These are phyloP conservation scores for Xylaria sp. DNA, from an alignment of 2,329 filamentous ascomycete genomes.

Conservation along the genomic window DNA sequence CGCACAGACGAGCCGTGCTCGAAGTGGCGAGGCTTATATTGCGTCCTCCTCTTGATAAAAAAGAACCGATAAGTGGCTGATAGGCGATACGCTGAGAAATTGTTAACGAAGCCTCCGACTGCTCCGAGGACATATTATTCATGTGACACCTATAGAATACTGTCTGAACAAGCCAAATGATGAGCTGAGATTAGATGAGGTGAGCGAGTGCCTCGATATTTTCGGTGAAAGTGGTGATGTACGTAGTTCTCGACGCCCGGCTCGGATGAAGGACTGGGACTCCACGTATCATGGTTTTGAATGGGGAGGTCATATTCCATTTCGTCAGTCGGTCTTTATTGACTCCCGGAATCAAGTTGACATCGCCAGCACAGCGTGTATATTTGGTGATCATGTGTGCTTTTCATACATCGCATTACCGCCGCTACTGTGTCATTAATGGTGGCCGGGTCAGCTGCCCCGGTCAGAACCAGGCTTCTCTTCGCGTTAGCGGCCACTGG, in stretches of 20 bases:
- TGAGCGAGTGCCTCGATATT: neutral
- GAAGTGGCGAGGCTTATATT: too few relatives aligned
- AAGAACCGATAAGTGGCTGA: too few relatives aligned
- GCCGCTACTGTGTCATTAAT: neutral
- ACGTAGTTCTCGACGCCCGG: neutral
- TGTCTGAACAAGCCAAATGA: neutral
- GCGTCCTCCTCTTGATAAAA: too few relatives aligned
- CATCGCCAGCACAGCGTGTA: neutral
- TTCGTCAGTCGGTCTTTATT: too few relatives aligned
- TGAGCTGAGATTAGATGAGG: neutral
- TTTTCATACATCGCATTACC: too few relatives aligned
- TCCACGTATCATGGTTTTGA: neutral
- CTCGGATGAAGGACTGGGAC: neutral
- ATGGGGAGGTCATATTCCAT: too few relatives aligned
- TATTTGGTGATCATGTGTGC: too few relatives aligned
- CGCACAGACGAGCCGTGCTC: too few relatives aligned
- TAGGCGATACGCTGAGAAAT: neutral
- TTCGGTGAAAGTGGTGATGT: neutral
- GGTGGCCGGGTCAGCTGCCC: neutral
- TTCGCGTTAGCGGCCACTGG: neutral
- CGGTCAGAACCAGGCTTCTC: neutral
- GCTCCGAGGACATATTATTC: neutral
- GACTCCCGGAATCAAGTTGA: neutral
- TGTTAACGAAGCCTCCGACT: neutral
- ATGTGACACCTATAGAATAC: neutral